Evolutionary conservation across 192 early-diverging fungal genomes (phyloP).

Genomic region (Physocladia obscura): DNA sequence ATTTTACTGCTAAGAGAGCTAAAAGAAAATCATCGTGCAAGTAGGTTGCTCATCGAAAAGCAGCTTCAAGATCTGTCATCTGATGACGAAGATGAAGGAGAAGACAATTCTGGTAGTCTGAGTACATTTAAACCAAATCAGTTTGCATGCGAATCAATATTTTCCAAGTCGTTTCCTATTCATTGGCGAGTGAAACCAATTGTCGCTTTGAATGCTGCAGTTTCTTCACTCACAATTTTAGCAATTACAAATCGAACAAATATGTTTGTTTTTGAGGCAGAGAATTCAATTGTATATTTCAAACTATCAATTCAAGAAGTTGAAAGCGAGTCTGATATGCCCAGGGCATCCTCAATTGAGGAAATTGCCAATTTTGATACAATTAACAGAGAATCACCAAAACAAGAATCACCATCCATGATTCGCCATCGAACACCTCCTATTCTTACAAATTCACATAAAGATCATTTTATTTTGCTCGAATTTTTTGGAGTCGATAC

Average conservation of each 20-base stretch:
- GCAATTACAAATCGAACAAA: conserved; percentile 71
- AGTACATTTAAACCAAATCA: conserved; percentile 49
- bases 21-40: conserved; percentile 16
- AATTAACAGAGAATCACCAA: not conserved
- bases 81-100: conserved; percentile 53
- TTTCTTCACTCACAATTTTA: conserved; percentile 56
- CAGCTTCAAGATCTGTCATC: conserved; percentile 49
- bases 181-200: conserved; percentile 73
- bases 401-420: not conserved
- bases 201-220: conserved; percentile 61
- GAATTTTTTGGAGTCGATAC: conserved; percentile 74
- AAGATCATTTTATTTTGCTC: conserved; percentile 53
- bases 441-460: not conserved
- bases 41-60: conserved; percentile 32
- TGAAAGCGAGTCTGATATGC: not conserved
- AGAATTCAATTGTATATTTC: conserved; percentile 58
- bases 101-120: conserved; percentile 27
- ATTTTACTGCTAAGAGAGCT: conserved; percentile 57
- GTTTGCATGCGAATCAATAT: conserved; percentile 71
- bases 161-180: conserved; percentile 61
- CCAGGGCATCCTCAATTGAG: not conserved
- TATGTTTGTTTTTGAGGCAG: conserved; percentile 67
- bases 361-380: not conserved
- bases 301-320: conserved; percentile 22
- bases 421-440: not conserved